A percentile compares a stretch with the other conserved stretches of the same genome.
These are phyloP conservation scores for Tylopilus plumbeoviolaceoides DNA, from an alignment of 768 basidiomycete species.

Conservation along the genomic window DNA sequence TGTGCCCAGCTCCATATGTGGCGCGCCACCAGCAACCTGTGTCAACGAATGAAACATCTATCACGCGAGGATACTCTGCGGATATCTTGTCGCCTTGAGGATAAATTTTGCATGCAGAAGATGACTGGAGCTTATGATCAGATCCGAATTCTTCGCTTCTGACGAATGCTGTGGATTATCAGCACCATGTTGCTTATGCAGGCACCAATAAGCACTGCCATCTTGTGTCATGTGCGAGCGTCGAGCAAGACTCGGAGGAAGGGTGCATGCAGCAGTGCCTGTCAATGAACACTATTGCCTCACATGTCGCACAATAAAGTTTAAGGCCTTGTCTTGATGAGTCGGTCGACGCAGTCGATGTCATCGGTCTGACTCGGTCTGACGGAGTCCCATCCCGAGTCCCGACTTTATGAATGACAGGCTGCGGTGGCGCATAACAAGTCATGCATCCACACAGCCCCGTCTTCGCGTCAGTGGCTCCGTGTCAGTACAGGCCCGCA, in stretches of 20 bases:
- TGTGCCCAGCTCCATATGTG: conserved; percentile 3
- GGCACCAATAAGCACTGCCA: not conserved
- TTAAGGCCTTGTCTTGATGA: not conserved
- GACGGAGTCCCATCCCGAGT: not conserved
- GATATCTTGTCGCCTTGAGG: not conserved
- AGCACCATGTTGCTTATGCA: not conserved
- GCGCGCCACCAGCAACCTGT: conserved; percentile 10
- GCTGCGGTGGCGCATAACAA: conserved; percentile 23
- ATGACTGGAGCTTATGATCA: conserved; percentile 5
- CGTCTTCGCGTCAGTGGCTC: not conserved
- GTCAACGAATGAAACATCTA: not conserved
- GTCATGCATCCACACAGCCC: conserved; percentile 9
- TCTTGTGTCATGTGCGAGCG: not conserved
- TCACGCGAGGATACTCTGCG: not conserved
- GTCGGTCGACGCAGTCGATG: not conserved
- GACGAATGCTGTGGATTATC: conserved; percentile 5
- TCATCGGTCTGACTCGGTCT: not conserved
- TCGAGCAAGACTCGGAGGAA: no score
- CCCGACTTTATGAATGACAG: not conserved
- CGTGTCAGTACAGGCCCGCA: not conserved
- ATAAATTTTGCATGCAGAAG: not conserved
- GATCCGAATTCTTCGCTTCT: conserved; percentile 4
- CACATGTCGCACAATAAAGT: no score
- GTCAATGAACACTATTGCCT: no score
- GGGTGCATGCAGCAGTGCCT: no score